Base-by-base conservation (phyloP, 352 stramenopile species). In the Aphanomyces cochlioides region DNA sequence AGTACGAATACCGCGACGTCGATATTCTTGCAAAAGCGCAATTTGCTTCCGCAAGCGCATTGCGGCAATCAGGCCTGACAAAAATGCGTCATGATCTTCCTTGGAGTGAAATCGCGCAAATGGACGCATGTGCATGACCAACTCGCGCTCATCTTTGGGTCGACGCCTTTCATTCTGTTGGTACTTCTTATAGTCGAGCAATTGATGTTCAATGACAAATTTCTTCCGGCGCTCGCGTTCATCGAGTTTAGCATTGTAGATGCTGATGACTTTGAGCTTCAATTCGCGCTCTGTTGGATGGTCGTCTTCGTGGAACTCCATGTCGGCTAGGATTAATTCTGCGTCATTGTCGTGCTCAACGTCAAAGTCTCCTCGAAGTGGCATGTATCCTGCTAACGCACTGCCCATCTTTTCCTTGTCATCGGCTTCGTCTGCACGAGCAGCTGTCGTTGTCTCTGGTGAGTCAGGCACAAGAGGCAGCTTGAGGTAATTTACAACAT, bases 271-370 rank as follows among this genome's bases (percentile, higher is more conserved):
- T 72, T 98, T 90, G 43, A 98, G 77, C 79, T 99, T 99, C 56
- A 98, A 81, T 72, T 97, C 85, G 45, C 84, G 81, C 75, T 99
- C 90, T 10, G 82, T 87, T n/a, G 86, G 80, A 66, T 96, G 85
- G 64, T 96, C 86, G 47, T 84, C 85, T n/a, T 98, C 95, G 7
- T 89, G 83, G 19, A 93, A 89, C 68, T 98, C 95, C 90, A 99
- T 98, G 76, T 99, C 96, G 7, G 92, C 92, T 34, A 99, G 74
- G 40, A 98, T 91, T 57, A 97, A 63, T 79, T 99, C 97, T 1
- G 96, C 96, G 57, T 99, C 96, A 71, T 99, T 98, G 65, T 99
- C 93, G 77, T 97, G 98, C 81, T 99, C 97, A 41, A 98, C 90
- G 69, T 99, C 97, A 83, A 98, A 99, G 72, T 99, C 96, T 8